These are phyloP conservation scores for Pseudocercospora ulei DNA, from an alignment of 2,329 filamentous ascomycete genomes.

Conservation along the genomic window DNA sequence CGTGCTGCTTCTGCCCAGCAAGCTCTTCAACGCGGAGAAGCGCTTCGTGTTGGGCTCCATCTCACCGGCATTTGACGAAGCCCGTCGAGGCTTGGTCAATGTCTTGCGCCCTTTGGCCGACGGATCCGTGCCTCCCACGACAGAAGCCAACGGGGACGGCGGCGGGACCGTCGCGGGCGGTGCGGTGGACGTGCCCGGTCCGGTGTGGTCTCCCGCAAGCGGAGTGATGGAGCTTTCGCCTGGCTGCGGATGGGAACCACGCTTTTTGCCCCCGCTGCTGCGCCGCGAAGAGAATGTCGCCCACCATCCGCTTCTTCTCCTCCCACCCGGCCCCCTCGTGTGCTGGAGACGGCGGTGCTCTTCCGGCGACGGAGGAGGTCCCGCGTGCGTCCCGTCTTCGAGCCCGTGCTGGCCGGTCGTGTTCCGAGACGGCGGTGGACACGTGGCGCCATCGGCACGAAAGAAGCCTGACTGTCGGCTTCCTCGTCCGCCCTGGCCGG, in stretches of 20 bases:
- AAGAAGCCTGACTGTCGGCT: constrained; percentile 24
- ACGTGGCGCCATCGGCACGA: constrained; percentile 8
- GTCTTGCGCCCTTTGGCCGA: constrained; percentile 15
- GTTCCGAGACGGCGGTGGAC: constrained; percentile 3
- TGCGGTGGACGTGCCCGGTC: background rate
- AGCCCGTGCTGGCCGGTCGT: constrained; percentile 21
- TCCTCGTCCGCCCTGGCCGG: constrained; percentile 9
- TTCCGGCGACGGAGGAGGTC: constrained; percentile 6
- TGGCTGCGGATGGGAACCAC: constrained; percentile 1
- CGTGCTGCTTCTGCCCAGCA: constrained; percentile 38
- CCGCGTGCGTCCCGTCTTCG: constrained; percentile 13
- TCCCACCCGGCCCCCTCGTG: background rate
- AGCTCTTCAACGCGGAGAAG: constrained; percentile 39
- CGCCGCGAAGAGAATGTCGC: constrained; percentile 6
- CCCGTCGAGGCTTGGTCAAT: constrained; percentile 30
- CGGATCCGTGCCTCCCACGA: background rate
- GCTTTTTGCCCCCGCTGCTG: constrained; percentile 3
- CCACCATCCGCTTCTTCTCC: constrained; percentile 4
- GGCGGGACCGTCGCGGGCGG: background rate
- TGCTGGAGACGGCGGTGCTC: constrained; percentile 14
- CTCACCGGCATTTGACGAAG: constrained; percentile 22
- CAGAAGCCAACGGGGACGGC: background rate
- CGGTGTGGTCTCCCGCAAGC: background rate
- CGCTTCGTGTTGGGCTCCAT: constrained; percentile 37
- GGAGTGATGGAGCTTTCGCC: constrained; percentile 3